Base-by-base conservation (phyloP, 345 rosid species). In the Turritis glabra region DNA sequence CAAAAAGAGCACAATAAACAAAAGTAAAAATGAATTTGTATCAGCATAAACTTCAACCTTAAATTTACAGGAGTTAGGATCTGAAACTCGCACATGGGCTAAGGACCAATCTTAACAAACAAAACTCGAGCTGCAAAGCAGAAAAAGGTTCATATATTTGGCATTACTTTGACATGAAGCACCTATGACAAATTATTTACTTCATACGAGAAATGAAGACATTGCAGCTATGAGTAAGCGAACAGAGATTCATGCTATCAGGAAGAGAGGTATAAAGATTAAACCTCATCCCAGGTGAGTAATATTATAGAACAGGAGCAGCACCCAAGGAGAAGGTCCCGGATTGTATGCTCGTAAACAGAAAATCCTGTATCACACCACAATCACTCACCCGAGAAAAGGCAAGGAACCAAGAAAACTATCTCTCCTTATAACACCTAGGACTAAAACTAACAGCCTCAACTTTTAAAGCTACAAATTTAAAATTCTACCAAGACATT, bases 301-400 rank as follows among this genome's bases (percentile, higher is more conserved):
- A 84, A 87, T 80, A 83, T 72, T 47, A 64, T 83, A 74, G 86
- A 56, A 78, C 81, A 85, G 81, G 80, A 72, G 82, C 83, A 81
- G 80, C 80, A 35, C 85, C 82, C 76, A 74, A 85, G 81, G 81
- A 80, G 88, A 82, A 76, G 81, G 61, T 84, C 77, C 88, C 84
- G 67, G 80, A 74, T 80, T 47, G 85, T 76, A 80, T 74, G 78
- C 62, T 80, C 29, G 74, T 66, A 80, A 68, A 80, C 25, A 73
- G 81, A 61, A 64, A 77, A 77, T 73, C 89, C 90, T 85, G 89
- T 82, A 86, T 79, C 83, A 78, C 85, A 89, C 83, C 76, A 83
- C 80, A 81, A 83, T 86, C 84, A 83, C 90, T 81, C 87, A 81
- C 81, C 87, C 78, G 77, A 82, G 81, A 73, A 69, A 80, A 86